Base-by-base conservation (phyloP, 306 rosid species). In the Sechiopsis laciniata region DNA sequence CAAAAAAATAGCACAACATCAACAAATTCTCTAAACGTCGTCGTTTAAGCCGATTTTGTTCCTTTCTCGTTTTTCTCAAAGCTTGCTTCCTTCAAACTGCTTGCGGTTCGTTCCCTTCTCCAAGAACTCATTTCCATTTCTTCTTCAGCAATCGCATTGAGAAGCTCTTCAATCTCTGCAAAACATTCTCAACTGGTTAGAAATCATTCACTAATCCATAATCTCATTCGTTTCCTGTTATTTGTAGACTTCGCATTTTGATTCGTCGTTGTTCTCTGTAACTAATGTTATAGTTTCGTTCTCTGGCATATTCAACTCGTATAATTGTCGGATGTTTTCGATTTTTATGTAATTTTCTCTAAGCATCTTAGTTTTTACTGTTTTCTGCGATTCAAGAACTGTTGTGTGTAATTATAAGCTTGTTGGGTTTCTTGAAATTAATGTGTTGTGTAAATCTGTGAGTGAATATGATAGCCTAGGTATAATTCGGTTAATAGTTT, bases 121-220 rank as follows among this genome's bases (percentile, higher is more conserved):
- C 57, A 67, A 67, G 58, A 8, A 42, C 48, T 50, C 57, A 22
- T 46, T 22, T 50, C 45, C 35, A 64, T 40, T 64, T 64, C 26
- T 64, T 37, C 17, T 9, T 55, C 15, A 40, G 58, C 21, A 50
- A 69, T 69, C 56, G 40, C 57, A 42, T 20, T 11, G 55, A 66
- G 35, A 2, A 42, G 35, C 35, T 66, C 32, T 67, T 45, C 35
- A 48, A 69, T 48, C 12, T 50, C 73, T 69, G 20, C 73, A 48
- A 69, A 21, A 69, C 42, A 16, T 22, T 50, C 21, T 69, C 58
- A 3, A 69, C 56, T 69, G 73, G 73, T 50, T 8, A 22, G 73
- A 21, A 21, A 69, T 14, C 57, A 2, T 13, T 46, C 20, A 2
- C 9, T 22, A 48, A 21, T 48, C 45, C 10, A 24, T 37, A 3